These are phyloP conservation scores for Ogataea angusta DNA, from an alignment of 805 yeast genomes.

Conservation along the genomic window DNA sequence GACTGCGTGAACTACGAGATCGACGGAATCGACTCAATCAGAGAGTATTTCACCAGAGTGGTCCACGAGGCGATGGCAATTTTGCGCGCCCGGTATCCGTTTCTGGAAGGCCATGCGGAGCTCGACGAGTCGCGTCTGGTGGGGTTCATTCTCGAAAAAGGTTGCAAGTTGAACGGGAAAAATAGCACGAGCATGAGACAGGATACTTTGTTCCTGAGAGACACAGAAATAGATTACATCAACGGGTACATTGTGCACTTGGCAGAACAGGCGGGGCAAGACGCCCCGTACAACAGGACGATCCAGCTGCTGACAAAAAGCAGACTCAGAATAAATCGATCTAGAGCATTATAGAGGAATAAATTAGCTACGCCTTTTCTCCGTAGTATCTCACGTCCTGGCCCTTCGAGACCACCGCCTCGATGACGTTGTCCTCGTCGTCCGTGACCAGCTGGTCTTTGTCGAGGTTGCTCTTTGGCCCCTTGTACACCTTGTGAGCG, in stretches of 20 bases:
- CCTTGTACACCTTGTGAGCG: conserved; percentile 58
- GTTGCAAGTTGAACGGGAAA: conserved; percentile 33
- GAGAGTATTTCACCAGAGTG: conserved; percentile 37
- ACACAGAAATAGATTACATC: conserved; percentile 77
- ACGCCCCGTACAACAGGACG: conserved; percentile 47
- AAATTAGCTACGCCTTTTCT: conserved; percentile 1
- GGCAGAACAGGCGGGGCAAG: conserved; percentile 44
- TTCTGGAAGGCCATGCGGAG: conserved; percentile 26
- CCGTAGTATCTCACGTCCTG: conserved; percentile 10
- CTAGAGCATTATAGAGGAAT: conserved; percentile 1
- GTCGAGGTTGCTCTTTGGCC: conserved; percentile 55
- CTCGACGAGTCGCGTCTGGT: conserved; percentile 37
- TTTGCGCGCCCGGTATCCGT: conserved; percentile 33
- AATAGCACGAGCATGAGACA: conserved; percentile 73
- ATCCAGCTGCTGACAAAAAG: conserved; percentile 44
- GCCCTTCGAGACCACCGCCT: conserved; percentile 16
- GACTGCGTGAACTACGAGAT: conserved; percentile 80
- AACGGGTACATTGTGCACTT: conserved; percentile 72
- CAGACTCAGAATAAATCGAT: conserved; percentile 25
- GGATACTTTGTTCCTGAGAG: conserved; percentile 53
- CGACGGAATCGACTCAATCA: conserved; percentile 36
- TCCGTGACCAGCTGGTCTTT: conserved; percentile 31
- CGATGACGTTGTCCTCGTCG: conserved; percentile 21
- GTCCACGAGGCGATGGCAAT: conserved; percentile 45
- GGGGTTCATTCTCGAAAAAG: conserved; percentile 25